Percentiles rank a stretch among this genome's conserved stretches.
Evolutionary conservation across 768 basidiomycete genomes (phyloP).

Genomic region (Paxillus ammoniavirescens): DNA sequence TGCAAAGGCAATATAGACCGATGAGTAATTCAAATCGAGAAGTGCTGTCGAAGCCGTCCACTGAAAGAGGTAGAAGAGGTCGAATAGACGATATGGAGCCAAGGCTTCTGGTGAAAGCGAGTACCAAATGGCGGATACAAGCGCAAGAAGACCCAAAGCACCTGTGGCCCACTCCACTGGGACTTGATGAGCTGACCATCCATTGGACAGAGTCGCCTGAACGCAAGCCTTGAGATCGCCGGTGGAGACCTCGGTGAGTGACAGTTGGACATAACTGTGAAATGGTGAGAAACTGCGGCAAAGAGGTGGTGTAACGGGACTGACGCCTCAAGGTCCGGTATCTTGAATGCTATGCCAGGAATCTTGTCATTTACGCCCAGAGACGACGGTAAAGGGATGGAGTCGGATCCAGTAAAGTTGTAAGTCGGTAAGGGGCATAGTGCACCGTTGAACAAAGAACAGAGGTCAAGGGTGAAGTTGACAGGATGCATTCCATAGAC

Average conservation of each 20-base stretch:
- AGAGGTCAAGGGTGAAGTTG: slow-evolving; percentile 87
- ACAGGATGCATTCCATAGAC: slow-evolving; percentile 85
- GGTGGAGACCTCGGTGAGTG: slow-evolving; percentile 65
- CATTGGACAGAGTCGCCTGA: slow-evolving; percentile 90
- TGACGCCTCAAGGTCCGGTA: slow-evolving; percentile 87
- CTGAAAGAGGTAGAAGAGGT: slow-evolving; percentile 82
- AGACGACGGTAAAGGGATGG: slow-evolving; percentile 60
- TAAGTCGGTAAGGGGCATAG: slow-evolving; percentile 82
- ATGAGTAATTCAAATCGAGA: slow-evolving; percentile 84
- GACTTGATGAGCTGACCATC: slow-evolving; percentile 73
- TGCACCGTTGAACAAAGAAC: slow-evolving; percentile 70
- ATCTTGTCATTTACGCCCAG: slow-evolving; percentile 54
- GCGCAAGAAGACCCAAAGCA: slow-evolving; percentile 59
- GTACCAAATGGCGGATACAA: slow-evolving; percentile 52
- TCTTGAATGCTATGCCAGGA: slow-evolving; percentile 78
- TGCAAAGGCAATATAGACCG: slow-evolving; percentile 75
- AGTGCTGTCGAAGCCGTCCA: slow-evolving; percentile 77
- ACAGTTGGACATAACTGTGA: slow-evolving; percentile 64
- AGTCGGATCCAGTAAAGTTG: slow-evolving; percentile 84
- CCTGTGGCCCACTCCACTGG: slow-evolving; percentile 80
- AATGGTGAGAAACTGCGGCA: slow-evolving; percentile 2
- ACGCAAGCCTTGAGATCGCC: slow-evolving; percentile 83
- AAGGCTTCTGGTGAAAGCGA: slow-evolving; percentile 56
- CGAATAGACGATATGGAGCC: slow-evolving; percentile 75
- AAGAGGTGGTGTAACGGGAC: neutral